These are phyloP conservation scores for Beauveria australis DNA, from an alignment of 2,329 filamentous ascomycete species.

Conservation along the genomic window DNA sequence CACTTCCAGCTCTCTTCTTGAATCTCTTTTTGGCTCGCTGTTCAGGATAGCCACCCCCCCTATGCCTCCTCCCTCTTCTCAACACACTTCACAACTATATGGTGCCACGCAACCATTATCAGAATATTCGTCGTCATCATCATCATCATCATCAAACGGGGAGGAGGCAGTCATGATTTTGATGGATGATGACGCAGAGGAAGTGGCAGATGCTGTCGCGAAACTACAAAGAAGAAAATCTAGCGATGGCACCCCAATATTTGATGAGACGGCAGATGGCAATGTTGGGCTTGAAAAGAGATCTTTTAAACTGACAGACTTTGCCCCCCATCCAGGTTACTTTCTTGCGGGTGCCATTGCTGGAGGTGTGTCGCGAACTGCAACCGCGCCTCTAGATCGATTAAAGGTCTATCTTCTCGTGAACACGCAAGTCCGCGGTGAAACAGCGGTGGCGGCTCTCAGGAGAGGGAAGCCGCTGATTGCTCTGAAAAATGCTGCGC, in stretches of 20 bases:
- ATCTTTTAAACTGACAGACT: constrained; percentile 47
- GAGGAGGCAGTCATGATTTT: constrained; percentile 16
- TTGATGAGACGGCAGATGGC: constrained; percentile 20
- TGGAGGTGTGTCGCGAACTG: constrained; percentile 89
- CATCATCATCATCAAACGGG: neutral
- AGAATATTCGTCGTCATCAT: neutral
- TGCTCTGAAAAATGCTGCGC: constrained; percentile 57
- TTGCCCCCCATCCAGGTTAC: constrained; percentile 88
- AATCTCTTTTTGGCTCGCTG: constrained; percentile 68
- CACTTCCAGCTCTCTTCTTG: constrained; percentile 50
- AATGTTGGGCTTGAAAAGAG: constrained; percentile 23
- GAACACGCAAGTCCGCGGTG: constrained; percentile 52
- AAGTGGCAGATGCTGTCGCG: neutral
- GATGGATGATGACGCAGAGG: constrained; percentile 3
- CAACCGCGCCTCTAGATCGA: constrained; percentile 91
- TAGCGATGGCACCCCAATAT: constrained; percentile 20
- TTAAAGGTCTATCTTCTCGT: constrained; percentile 97
- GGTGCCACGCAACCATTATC: constrained; percentile 5
- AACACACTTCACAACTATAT: constrained; percentile 14
- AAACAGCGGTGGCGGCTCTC: constrained; percentile 35
- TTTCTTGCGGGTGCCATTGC: constrained; percentile 93
- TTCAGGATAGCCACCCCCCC: constrained; percentile 56
- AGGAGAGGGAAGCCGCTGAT: constrained; percentile 27
- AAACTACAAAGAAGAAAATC: constrained; percentile 14
- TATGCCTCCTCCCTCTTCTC: constrained; percentile 25